Evolutionary conservation across 148 eudicot genomes (phyloP).

Genomic region (Cornus suecica): DNA sequence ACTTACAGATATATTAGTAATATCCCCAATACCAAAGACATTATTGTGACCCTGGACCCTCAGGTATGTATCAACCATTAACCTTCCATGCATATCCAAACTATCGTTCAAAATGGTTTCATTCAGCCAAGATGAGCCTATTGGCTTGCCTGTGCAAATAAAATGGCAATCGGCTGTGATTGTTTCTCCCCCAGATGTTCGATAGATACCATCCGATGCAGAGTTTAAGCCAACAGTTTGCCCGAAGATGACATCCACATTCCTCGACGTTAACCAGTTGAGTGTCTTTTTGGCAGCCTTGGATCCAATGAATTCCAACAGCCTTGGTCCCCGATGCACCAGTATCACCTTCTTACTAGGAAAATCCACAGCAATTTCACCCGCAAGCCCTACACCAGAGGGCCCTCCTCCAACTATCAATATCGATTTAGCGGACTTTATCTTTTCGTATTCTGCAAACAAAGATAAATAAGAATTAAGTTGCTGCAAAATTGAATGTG

Average conservation of each 20-base stretch:
- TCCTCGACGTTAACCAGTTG: constrained; percentile 47
- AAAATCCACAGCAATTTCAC: constrained; percentile 44
- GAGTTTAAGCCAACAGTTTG: constrained; percentile 32
- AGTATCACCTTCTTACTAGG: constrained; percentile 50
- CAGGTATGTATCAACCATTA: constrained; percentile 42
- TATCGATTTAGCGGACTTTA: constrained; percentile 35
- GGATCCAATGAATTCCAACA: constrained; percentile 48
- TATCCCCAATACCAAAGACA: constrained; percentile 59
- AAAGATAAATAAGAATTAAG: not conserved
- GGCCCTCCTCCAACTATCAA: constrained; percentile 63
- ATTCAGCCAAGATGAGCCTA: constrained; percentile 50
- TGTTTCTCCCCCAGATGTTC: constrained; percentile 45
- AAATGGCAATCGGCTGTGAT: constrained; percentile 46
- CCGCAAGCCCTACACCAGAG: constrained; percentile 62
- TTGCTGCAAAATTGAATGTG: not conserved
- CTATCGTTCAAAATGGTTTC: constrained; percentile 36
- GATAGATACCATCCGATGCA: constrained; percentile 34
- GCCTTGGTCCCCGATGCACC: constrained; percentile 47
- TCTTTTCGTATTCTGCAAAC: constrained; percentile 33
- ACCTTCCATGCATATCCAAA: constrained; percentile 38
- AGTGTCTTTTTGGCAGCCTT: constrained; percentile 40
- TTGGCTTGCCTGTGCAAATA: constrained; percentile 39
- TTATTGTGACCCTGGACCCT: constrained; percentile 43
- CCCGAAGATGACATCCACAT: constrained; percentile 43
- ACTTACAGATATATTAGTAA: constrained; percentile 47